Evolutionary conservation across 257 asterid species (phyloP).

Genomic region (Catharanthus roseus): DNA sequence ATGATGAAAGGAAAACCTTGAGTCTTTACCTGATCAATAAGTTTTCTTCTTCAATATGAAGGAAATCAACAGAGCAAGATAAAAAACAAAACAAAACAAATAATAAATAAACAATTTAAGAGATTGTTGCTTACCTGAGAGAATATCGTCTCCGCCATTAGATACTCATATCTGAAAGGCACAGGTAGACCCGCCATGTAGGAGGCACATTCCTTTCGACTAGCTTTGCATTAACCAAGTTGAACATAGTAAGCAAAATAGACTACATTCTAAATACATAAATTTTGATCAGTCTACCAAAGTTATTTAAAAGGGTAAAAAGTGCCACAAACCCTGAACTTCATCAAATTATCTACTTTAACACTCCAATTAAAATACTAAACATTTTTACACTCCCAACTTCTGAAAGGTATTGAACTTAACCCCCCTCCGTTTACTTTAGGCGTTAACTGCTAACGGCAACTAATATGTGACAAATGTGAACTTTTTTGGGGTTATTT

Average conservation of each 20-base stretch:
- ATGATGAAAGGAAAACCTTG: neutral
- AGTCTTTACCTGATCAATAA: neutral
- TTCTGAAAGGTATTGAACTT: too few species aligned
- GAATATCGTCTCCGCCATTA: slow-evolving; percentile 98
- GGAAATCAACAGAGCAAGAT: neutral
- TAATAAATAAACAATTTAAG: neutral
- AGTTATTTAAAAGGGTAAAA: too few species aligned
- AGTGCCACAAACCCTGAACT: too few species aligned
- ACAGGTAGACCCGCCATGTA: slow-evolving; percentile 98
- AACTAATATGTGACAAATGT: too few species aligned
- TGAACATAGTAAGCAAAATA: slow-evolving; percentile 42
- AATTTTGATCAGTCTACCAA: too few species aligned
- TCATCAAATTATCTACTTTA: too few species aligned
- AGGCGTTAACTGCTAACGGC: too few species aligned
- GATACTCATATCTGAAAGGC: slow-evolving; percentile 91
- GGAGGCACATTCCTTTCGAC: slow-evolving; percentile 99
- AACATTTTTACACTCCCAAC: too few species aligned
- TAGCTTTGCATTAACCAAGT: slow-evolving; percentile 82
- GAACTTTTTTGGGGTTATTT: too few species aligned
- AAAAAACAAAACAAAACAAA: neutral
- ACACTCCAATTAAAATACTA: too few species aligned
- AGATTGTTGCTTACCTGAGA: slow-evolving; percentile 62
- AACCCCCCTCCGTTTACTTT: too few species aligned
- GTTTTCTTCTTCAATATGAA: neutral
- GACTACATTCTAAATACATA: slow-evolving; percentile 3